A percentile compares a stretch with the other conserved stretches of the same genome.
Evolutionary conservation across 495 filamentous ascomycete genomes (phyloP).

Genomic region (Friedmanniomyces simplex): DNA sequence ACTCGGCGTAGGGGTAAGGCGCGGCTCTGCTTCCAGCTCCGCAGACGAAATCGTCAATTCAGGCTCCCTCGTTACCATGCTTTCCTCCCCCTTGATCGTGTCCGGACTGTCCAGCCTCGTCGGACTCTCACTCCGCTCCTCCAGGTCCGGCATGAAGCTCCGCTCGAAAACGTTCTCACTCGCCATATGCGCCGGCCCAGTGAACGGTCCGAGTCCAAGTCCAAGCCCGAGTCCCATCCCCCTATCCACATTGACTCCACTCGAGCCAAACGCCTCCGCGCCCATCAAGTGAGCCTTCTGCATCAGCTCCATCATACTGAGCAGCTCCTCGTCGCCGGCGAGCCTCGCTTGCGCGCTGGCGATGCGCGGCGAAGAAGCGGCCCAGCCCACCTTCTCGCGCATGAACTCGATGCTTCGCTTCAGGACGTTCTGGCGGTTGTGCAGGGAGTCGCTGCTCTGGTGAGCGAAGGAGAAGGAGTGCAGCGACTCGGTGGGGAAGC

Average conservation of each 20-base stretch:
- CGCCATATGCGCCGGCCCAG: constrained; percentile 59
- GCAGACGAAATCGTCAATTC: background rate
- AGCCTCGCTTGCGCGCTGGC: constrained; percentile 72
- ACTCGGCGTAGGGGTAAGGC: background rate
- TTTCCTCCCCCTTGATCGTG: background rate
- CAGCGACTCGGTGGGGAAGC: constrained; percentile 90
- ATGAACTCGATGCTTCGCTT: constrained; percentile 96
- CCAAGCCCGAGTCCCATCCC: constrained; percentile 22
- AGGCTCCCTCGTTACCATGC: no score
- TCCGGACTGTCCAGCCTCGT: constrained; percentile 23
- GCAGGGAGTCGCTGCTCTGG: constrained; percentile 82
- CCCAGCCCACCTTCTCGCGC: constrained; percentile 86
- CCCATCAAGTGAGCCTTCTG: constrained; percentile 65
- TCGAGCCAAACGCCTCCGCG: constrained; percentile 35
- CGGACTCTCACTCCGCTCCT: constrained; percentile 35
- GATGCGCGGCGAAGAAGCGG: constrained; percentile 50
- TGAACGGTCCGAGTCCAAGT: constrained; percentile 48
- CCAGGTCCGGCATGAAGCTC: constrained; percentile 41
- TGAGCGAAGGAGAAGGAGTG: constrained; percentile 99
- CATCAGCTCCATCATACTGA: constrained; percentile 83
- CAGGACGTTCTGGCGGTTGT: constrained; percentile 83
- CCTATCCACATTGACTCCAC: constrained; percentile 2
- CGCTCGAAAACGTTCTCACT: constrained; percentile 72
- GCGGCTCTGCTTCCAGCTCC: background rate
- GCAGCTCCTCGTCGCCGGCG: constrained; percentile 73